Percentiles rank a stretch among this genome's conserved stretches.
Conservation (phyloP, 148 eudicot species). For the Drosera capensis region DNA sequence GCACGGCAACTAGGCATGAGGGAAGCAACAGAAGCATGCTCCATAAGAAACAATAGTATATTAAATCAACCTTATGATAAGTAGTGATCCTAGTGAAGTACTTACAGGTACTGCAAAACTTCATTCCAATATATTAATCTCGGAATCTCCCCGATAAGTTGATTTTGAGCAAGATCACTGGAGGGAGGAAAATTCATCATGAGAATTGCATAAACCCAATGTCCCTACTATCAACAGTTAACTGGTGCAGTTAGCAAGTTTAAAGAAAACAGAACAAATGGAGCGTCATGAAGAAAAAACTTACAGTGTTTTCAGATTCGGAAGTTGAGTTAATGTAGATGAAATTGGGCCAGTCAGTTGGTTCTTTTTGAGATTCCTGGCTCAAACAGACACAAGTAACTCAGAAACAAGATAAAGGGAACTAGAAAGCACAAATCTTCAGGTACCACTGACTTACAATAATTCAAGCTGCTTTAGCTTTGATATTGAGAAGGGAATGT, state of each 20-base stretch:
- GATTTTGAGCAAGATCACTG: slow-evolving; percentile 59
- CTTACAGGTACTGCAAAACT: slow-evolving; percentile 62
- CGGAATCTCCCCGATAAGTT: slow-evolving; percentile 54
- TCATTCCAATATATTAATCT: slow-evolving; percentile 71
- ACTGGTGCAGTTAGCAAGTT: neutral
- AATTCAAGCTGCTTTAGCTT: slow-evolving; percentile 56
- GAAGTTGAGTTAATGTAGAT: slow-evolving; percentile 51
- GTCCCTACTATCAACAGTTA: neutral
- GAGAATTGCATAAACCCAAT: neutral
- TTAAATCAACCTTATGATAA: neutral
- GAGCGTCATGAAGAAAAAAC: slow-evolving; percentile 3
- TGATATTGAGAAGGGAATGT: slow-evolving; percentile 58
- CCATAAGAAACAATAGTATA: no score
- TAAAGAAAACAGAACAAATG: neutral
- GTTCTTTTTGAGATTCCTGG: slow-evolving; percentile 51
- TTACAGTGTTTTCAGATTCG: slow-evolving; percentile 56
- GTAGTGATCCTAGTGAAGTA: neutral
- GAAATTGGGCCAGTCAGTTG: slow-evolving; percentile 61
- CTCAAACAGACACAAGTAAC: neutral
- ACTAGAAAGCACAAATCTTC: neutral
- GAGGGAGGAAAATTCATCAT: neutral
- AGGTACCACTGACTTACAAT: slow-evolving; percentile 24
- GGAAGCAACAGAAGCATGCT: neutral
- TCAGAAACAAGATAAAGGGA: neutral
- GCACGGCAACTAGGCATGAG: neutral